These are phyloP conservation scores for Myriosclerotinia duriaeana DNA, from an alignment of 2,329 filamentous ascomycete genomes.

Conservation along the genomic window DNA sequence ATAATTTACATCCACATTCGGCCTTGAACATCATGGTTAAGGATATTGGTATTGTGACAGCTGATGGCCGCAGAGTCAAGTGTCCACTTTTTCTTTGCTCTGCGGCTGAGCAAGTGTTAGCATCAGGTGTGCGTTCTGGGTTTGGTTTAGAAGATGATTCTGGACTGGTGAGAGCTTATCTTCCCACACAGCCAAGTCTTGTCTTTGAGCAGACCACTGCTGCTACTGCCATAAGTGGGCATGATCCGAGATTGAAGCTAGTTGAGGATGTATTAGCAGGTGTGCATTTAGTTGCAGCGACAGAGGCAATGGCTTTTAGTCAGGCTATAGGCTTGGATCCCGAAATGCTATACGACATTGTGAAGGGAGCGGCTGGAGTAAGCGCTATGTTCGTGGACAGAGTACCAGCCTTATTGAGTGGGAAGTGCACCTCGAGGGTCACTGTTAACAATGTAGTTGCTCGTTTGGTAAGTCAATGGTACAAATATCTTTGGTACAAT, in stretches of 20 bases:
- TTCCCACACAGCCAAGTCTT: slow-evolving; percentile 29
- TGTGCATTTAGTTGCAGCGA: slow-evolving; percentile 55
- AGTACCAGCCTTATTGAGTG: slow-evolving; percentile 42
- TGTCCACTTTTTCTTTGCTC: slow-evolving; percentile 44
- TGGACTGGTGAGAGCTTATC: slow-evolving; percentile 31
- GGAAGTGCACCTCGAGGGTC: slow-evolving; percentile 41
- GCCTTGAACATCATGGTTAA: slow-evolving; percentile 43
- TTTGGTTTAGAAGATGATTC: slow-evolving; percentile 33
- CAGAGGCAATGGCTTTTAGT: slow-evolving; percentile 57
- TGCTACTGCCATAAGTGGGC: slow-evolving; percentile 19
- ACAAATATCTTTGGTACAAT: neutral
- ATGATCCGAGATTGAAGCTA: slow-evolving; percentile 45
- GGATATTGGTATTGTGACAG: slow-evolving; percentile 42
- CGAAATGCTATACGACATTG: slow-evolving; percentile 48
- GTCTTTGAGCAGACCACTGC: slow-evolving; percentile 31
- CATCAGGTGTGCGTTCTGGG: slow-evolving; percentile 27
- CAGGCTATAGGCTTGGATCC: slow-evolving; percentile 54
- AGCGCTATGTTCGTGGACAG: slow-evolving; percentile 45
- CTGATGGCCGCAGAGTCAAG: slow-evolving; percentile 37
- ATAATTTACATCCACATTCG: slow-evolving; percentile 47
- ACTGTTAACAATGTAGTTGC: slow-evolving; percentile 43
- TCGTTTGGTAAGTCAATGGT: slow-evolving; percentile 35
- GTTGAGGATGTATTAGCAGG: slow-evolving; percentile 56
- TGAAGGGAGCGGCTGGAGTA: slow-evolving; percentile 44
- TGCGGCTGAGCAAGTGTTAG: slow-evolving; percentile 41